Conservation (phyloP, 495 filamentous ascomycete species). For the Pyronema omphalodes region DNA sequence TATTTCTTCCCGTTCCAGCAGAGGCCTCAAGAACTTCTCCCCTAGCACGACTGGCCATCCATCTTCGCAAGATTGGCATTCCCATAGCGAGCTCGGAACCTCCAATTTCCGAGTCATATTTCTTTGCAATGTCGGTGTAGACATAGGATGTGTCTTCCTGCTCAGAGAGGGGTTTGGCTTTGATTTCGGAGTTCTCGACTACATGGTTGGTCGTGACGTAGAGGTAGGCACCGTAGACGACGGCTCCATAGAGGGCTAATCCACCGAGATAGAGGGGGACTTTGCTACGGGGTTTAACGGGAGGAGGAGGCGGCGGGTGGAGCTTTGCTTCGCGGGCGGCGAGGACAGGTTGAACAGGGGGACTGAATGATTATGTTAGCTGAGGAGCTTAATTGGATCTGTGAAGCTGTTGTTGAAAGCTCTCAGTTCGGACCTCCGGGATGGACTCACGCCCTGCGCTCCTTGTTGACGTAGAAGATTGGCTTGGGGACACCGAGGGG, state of each 20-base stretch:
- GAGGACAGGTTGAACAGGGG: too few species aligned
- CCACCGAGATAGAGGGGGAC: slow-evolving; percentile 19
- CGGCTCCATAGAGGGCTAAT: slow-evolving; percentile 30
- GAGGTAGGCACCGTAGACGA: slow-evolving; percentile 35
- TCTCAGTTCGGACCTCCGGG: too few species aligned
- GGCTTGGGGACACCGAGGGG: too few species aligned
- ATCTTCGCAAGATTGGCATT: slow-evolving; percentile 39
- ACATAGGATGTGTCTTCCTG: slow-evolving; percentile 37
- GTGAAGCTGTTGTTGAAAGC: too few species aligned
- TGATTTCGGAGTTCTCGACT: slow-evolving; percentile 8
- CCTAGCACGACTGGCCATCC: slow-evolving; percentile 38
- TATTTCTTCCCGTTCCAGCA: slow-evolving; percentile 79
- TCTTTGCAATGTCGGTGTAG: slow-evolving; percentile 37
- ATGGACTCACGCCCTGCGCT: too few species aligned
- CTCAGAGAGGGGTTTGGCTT: slow-evolving; percentile 26
- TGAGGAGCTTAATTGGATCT: too few species aligned
- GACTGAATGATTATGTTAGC: too few species aligned
- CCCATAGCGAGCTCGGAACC: slow-evolving; percentile 48
- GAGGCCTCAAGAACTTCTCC: slow-evolving; percentile 82
- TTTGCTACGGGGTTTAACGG: slow-evolving; percentile 9
- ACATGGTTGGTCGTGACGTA: slow-evolving; percentile 30
- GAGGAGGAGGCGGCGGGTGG: not conserved
- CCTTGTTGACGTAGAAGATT: too few species aligned
- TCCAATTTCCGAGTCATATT: slow-evolving; percentile 47
- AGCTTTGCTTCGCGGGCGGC: too few species aligned